phyloP scores from a whole-genome alignment of 2,329 filamentous ascomycete genomes.

The Ceratocystis destructans region DNA sequence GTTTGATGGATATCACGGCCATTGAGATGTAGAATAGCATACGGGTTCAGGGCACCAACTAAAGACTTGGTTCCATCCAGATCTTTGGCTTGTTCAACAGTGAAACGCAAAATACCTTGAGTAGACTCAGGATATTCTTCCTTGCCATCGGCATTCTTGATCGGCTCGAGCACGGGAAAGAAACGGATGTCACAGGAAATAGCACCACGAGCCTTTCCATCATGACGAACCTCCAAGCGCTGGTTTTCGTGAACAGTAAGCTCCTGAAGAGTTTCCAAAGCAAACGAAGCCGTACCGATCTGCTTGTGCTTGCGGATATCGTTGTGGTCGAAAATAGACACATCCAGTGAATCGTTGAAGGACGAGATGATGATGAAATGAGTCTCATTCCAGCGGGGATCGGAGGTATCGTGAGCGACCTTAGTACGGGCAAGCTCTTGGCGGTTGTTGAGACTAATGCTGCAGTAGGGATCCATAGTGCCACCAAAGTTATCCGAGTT shows the following conservation, averaged over 20 bases:
- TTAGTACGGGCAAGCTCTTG: constrained; percentile 78
- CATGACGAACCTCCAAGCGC: constrained; percentile 67
- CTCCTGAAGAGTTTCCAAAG: constrained; percentile 67
- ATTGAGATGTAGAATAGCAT: constrained; percentile 77
- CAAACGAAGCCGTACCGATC: constrained; percentile 68
- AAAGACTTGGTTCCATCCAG: constrained; percentile 85
- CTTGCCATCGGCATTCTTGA: constrained; percentile 54
- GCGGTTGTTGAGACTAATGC: constrained; percentile 72
- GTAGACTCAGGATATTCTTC: constrained; percentile 71
- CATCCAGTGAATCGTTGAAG: constrained; percentile 72
- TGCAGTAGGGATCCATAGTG: constrained; percentile 78
- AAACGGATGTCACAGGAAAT: constrained; percentile 76
- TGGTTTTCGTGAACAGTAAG: constrained; percentile 70
- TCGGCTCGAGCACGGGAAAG: constrained; percentile 62
- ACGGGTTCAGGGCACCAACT: constrained; percentile 81
- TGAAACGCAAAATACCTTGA: constrained; percentile 87
- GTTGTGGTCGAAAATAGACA: constrained; percentile 84
- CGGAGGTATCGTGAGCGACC: constrained; percentile 67
- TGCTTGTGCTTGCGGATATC: constrained; percentile 95
- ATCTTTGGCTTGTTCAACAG: constrained; percentile 90
- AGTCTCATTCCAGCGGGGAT: constrained; percentile 92
- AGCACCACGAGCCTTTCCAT: constrained; percentile 70
- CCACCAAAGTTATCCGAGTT: constrained; percentile 90
- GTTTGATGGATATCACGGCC: constrained; percentile 81
- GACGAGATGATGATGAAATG: constrained; percentile 90